phyloP scores from a whole-genome alignment of 1,284 basidiomycete genomes.

The Boletus smithii region DNA sequence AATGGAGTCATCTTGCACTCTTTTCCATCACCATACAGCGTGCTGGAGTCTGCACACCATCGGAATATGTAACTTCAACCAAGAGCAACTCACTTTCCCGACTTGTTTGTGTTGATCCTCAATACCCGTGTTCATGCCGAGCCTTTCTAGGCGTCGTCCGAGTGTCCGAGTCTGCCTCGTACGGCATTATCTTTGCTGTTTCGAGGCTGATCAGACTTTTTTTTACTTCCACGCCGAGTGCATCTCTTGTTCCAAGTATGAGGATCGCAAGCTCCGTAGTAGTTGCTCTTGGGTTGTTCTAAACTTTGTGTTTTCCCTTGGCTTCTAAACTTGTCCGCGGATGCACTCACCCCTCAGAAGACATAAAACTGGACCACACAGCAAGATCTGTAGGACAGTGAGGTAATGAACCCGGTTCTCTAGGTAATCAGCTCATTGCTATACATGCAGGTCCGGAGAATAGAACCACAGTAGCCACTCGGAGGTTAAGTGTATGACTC shows the following conservation, averaged over 20 bases:
- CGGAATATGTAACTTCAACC: background rate
- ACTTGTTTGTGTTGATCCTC: constrained; percentile 13
- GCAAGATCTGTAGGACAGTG: background rate
- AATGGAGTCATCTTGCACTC: no score
- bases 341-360: background rate
- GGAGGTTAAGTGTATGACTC: constrained; percentile 1
- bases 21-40: no score
- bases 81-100: constrained; percentile 4
- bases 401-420: constrained; percentile 8
- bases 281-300: background rate
- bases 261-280: constrained; percentile 8
- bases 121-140: no score
- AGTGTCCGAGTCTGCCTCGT: no score
- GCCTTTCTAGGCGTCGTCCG: no score
- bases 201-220: no score
- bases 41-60: no score
- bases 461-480: background rate
- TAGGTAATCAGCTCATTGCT: constrained; percentile 4
- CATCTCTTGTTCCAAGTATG: constrained; percentile 5
- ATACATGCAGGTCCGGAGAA: background rate
- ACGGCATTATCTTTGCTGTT: constrained; percentile 10
- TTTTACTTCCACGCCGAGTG: no score
- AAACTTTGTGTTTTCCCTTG: background rate
- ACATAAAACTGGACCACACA: background rate
- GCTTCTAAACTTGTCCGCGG: constrained; percentile 13